These are phyloP conservation scores for Incumbomyces delicatus DNA, from an alignment of 2,329 filamentous ascomycete genomes.

Conservation along the genomic window DNA sequence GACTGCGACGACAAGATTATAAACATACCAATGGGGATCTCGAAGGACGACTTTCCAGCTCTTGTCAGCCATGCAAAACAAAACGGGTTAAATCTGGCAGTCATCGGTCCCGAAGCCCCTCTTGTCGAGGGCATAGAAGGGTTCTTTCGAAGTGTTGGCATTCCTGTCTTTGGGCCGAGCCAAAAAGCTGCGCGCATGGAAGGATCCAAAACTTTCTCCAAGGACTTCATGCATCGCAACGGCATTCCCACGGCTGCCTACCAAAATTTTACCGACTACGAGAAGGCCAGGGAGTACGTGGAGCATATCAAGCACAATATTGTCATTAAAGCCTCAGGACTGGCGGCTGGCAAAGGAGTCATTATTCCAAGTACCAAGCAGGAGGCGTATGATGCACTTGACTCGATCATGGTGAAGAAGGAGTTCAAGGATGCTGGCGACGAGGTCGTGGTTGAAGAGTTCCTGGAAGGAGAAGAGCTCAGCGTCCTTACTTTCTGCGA, in stretches of 20 bases:
- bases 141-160: constrained; percentile 65
- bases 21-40: constrained; percentile 56
- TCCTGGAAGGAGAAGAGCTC: constrained; percentile 80
- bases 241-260: constrained; percentile 85
- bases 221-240: constrained; percentile 93
- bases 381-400: constrained; percentile 71
- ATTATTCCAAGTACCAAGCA: constrained; percentile 73
- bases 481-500: constrained; percentile 88
- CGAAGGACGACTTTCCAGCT: constrained; percentile 64
- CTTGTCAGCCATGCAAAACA: constrained; percentile 67
- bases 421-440: constrained; percentile 80
- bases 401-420: constrained; percentile 80
- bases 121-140: constrained; percentile 82
- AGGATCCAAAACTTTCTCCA: constrained; percentile 92
- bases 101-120: constrained; percentile 88
- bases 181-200: constrained; percentile 81
- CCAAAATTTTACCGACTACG: constrained; percentile 74
- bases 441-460: constrained; percentile 93
- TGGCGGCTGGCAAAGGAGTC: constrained; percentile 92
- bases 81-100: constrained; percentile 67
- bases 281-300: constrained; percentile 63
- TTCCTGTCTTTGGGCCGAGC: constrained; percentile 77
- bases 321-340: constrained; percentile 87
- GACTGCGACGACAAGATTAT: constrained; percentile 48
- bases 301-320: constrained; percentile 61